These are phyloP conservation scores for Hericium erinaceus DNA, from an alignment of 768 basidiomycete genomes.

Conservation along the genomic window DNA sequence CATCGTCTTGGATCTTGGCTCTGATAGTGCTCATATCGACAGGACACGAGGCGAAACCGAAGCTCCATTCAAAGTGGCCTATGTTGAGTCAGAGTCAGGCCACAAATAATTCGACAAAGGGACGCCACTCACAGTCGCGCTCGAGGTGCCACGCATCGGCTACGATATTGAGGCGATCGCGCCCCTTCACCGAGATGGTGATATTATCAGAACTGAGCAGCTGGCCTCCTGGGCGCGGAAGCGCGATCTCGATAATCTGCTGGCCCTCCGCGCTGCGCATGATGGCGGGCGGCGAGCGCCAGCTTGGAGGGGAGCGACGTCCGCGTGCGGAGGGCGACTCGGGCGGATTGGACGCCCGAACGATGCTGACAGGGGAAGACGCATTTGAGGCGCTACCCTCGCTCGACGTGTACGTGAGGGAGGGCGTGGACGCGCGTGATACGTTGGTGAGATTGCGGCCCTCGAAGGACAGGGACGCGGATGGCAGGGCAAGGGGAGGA, in stretches of 20 bases:
- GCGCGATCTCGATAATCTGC: neutral
- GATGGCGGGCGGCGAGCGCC: neutral
- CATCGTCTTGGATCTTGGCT: neutral
- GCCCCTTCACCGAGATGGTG: neutral
- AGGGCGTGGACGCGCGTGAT: neutral
- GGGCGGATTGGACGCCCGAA: neutral
- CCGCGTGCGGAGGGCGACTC: neutral
- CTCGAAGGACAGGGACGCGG: neutral
- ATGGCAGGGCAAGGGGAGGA: neutral
- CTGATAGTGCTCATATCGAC: neutral
- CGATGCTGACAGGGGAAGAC: neutral
- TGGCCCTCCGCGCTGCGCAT: neutral
- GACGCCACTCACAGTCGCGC: neutral
- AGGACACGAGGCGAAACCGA: neutral
- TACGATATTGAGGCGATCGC: neutral
- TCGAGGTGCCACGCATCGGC: slow-evolving; percentile 1
- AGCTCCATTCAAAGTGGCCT: slow-evolving; percentile 1
- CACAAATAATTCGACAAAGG: neutral
- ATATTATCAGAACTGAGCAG: neutral
- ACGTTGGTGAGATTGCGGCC: neutral
- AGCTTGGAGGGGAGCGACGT: neutral
- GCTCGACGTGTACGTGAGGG: neutral
- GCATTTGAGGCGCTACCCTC: neutral
- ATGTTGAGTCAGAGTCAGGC: neutral
- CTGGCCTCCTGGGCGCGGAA: neutral